Evolutionary conservation across 2,329 filamentous ascomycete genomes (phyloP).

Genomic region (Scedosporium boydii): DNA sequence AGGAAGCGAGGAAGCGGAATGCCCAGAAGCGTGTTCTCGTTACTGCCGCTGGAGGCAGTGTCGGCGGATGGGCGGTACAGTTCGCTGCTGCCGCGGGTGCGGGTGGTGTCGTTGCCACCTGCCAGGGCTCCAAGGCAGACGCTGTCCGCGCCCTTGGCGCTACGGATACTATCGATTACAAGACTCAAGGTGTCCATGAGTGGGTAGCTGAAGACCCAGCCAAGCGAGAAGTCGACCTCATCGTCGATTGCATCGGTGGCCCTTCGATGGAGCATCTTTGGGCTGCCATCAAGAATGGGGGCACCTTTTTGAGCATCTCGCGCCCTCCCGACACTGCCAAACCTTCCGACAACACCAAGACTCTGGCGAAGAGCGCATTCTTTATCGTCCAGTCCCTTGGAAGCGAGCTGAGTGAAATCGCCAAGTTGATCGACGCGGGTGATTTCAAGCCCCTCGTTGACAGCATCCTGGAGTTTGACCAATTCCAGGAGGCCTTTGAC

Average conservation of each 20-base stretch:
- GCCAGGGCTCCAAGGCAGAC: slow-evolving; percentile 18
- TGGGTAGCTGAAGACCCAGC: slow-evolving; percentile 20
- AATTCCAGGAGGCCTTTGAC: slow-evolving; percentile 27
- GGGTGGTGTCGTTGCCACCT: slow-evolving; percentile 24
- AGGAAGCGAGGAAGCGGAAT: slow-evolving; percentile 17
- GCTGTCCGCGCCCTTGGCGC: slow-evolving; percentile 23
- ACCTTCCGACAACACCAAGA: slow-evolving; percentile 19
- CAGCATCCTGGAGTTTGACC: slow-evolving; percentile 26
- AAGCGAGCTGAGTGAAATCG: slow-evolving; percentile 23
- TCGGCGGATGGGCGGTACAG: slow-evolving; percentile 30
- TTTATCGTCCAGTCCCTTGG: slow-evolving; percentile 28
- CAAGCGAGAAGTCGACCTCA: slow-evolving; percentile 20
- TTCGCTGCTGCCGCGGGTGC: slow-evolving; percentile 24
- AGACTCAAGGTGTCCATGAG: slow-evolving; percentile 15
- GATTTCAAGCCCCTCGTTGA: slow-evolving; percentile 23
- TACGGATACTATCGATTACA: slow-evolving; percentile 27
- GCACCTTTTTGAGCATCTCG: slow-evolving; percentile 22
- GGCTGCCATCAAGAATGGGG: slow-evolving; percentile 23
- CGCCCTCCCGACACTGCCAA: slow-evolving; percentile 15
- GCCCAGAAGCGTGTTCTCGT: slow-evolving; percentile 23
- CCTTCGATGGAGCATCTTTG: slow-evolving; percentile 21
- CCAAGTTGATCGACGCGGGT: slow-evolving; percentile 22
- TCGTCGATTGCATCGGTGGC: slow-evolving; percentile 28
- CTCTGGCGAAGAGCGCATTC: slow-evolving; percentile 20
- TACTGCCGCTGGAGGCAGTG: slow-evolving; percentile 27